Base-by-base conservation (phyloP, 2,329 filamentous ascomycete genomes). In the Endothia cerciana region DNA sequence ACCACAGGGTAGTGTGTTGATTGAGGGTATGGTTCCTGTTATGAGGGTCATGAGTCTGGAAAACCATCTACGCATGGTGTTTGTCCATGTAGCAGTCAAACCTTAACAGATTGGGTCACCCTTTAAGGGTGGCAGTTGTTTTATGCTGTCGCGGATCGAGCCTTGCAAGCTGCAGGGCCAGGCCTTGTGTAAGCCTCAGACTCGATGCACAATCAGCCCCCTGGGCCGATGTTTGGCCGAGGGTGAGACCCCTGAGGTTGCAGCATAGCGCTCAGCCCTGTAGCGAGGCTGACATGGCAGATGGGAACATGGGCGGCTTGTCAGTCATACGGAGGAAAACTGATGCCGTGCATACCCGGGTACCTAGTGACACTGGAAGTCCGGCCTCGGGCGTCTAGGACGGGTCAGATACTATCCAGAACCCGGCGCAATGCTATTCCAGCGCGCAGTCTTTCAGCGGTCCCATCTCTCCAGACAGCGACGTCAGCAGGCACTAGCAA, bases 171-270 rank as follows among this genome's bases (percentile, higher is more conserved):
- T 11, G 36, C 36, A 38, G n/a, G 36, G 41, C 25, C 51, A 4
- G 51, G 51, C 38, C 47, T 43, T 36, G 28, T 17, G 45, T 41
- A 45, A 63, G 61, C 61, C 61, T 57, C 51, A 45, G 38, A 57
- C 40, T 25, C 30, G 40, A 49, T 30, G 53, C 53, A 58, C 38
- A 28, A 45, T 49, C 61, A 63, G 38, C 61, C 53, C 40, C 51
- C 41, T 43, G 51, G 61, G 49, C 49, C 51, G 25, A 11, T 15
- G 38, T 55, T 36, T 15, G 61, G 49, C 51, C 61, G 61, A 33
- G 49, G 30, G 40, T 13, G 25, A 55, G 28, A 55, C n/a, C 53
- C n/a, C 30, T 22, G 51, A 7, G 61, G 41, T 49, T 57, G 40
- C 57, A 59, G 22, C 38, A 43, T 10, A 19, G 40, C 53, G 19